phyloP scores from a whole-genome alignment of 2,329 filamentous ascomycete species.

The Pseudogymnoascus pannorum region DNA sequence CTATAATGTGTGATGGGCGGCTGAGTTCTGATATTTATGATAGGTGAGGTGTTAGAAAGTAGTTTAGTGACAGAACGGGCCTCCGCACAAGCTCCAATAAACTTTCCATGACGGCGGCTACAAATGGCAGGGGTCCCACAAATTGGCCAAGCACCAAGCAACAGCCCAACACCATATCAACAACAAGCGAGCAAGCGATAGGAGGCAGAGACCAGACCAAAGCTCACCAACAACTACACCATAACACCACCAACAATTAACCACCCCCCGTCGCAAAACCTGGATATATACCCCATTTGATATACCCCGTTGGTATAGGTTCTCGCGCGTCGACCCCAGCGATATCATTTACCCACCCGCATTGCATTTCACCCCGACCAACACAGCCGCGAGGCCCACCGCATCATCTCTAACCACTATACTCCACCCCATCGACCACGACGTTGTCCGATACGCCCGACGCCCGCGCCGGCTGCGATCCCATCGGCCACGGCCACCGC shows the following conservation, averaged over 20 bases:
- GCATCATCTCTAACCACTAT: neutral
- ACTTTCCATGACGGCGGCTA: slow-evolving; percentile 7
- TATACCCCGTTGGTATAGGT: slow-evolving; percentile 8
- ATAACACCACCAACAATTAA: slow-evolving; percentile 1
- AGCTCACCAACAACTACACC: slow-evolving; percentile 8
- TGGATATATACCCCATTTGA: slow-evolving; percentile 3
- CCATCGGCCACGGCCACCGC: slow-evolving; percentile 17
- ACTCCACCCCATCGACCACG: slow-evolving; percentile 27
- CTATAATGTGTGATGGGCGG: neutral
- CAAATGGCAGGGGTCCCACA: slow-evolving; percentile 6
- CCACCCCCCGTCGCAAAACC: neutral
- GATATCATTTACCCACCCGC: neutral
- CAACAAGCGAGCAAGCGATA: slow-evolving; percentile 11
- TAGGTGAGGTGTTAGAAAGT: slow-evolving; percentile 7
- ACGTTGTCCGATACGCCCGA: slow-evolving; percentile 43
- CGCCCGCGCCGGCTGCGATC: slow-evolving; percentile 38
- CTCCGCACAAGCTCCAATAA: slow-evolving; percentile 7
- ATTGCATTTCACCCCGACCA: neutral
- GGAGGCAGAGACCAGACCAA: neutral
- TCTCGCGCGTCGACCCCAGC: neutral
- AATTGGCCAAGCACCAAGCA: slow-evolving; percentile 1
- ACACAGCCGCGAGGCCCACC: neutral
- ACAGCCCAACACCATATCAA: neutral
- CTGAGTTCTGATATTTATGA: neutral
- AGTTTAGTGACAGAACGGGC: neutral